A percentile compares a stretch with the other conserved stretches of the same genome.
Conservation (phyloP, 345 rosid species). For the Erodium maritimum region DNA sequence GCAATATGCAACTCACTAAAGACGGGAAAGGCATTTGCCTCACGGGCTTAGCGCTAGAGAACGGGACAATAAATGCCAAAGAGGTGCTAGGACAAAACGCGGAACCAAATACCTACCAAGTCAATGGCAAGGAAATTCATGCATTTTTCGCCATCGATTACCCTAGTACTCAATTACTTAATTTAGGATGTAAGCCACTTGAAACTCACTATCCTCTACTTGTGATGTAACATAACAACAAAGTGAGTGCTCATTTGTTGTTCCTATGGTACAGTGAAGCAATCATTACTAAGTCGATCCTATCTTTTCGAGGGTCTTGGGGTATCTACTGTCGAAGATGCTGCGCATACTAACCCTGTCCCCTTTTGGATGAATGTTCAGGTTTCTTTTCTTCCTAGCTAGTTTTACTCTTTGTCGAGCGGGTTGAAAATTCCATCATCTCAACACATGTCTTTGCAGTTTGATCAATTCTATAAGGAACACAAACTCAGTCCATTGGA, state of each 20-base stretch:
- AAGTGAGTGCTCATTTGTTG: too few relatives aligned
- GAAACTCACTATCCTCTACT: neutral
- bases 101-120: conserved; percentile 22
- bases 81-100: conserved; percentile 21
- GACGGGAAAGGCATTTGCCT: conserved; percentile 58
- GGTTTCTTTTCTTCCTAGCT: conserved; percentile 24
- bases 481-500: conserved; percentile 36
- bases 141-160: conserved; percentile 68
- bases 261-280: neutral
- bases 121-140: conserved; percentile 40
- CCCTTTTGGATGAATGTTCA: conserved; percentile 72
- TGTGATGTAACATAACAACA: too few relatives aligned
- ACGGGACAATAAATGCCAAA: conserved; percentile 33
- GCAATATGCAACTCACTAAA: conserved; percentile 63
- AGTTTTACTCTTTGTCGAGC: too few relatives aligned
- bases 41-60: conserved; percentile 44
- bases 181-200: conserved; percentile 31
- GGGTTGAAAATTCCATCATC: too few relatives aligned
- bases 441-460: conserved; percentile 28
- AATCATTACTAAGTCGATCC: conserved; percentile 29
- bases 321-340: conserved; percentile 40
- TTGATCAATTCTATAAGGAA: conserved; percentile 48
- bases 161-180: conserved; percentile 14
- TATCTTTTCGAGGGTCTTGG: conserved; percentile 36
- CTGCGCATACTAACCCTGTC: conserved; percentile 22